Conservation (phyloP, 2,329 filamentous ascomycete genomes). For the Colletotrichum trifolii region DNA sequence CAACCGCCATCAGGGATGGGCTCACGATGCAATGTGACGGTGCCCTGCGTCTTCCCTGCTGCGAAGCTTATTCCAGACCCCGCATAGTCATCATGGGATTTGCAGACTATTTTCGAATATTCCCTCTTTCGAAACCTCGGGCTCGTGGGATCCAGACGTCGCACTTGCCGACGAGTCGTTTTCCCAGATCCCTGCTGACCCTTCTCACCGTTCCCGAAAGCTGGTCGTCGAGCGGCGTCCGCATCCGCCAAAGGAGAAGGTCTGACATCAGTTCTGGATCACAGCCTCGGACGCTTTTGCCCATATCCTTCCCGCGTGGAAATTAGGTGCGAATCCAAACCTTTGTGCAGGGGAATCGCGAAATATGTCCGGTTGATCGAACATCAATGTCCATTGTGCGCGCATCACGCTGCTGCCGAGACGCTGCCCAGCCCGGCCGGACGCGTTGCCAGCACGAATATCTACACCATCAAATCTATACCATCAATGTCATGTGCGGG, state of each 20-base stretch:
- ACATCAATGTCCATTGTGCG: constrained; percentile 1
- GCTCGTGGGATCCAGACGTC: constrained; percentile 2
- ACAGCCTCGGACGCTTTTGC: constrained; percentile 18
- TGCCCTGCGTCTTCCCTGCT: constrained; percentile 8
- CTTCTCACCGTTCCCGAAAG: constrained; percentile 1
- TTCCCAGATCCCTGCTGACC: neutral
- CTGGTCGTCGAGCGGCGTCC: neutral
- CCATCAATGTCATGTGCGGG: constrained; percentile 16
- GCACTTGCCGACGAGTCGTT: constrained; percentile 13
- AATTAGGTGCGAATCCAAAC: constrained; percentile 10
- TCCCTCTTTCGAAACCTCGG: constrained; percentile 22
- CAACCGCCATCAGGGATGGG: constrained; percentile 18
- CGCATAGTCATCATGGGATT: constrained; percentile 34
- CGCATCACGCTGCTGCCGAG: neutral
- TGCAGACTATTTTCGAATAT: constrained; percentile 30
- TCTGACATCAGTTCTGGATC: constrained; percentile 27
- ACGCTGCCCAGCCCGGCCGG: constrained; percentile 4
- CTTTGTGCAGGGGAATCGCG: constrained; percentile 18
- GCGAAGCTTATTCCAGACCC: constrained; percentile 26
- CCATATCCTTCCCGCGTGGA: constrained; percentile 1
- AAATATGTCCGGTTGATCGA: constrained; percentile 30
- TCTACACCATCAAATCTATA: constrained; percentile 10
- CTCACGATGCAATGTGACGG: constrained; percentile 17
- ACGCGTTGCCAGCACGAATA: constrained; percentile 3
- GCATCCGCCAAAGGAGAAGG: neutral